These are phyloP conservation scores for Aspergillus sp. DNA, from an alignment of 2,329 filamentous ascomycete genomes.

Conservation along the genomic window DNA sequence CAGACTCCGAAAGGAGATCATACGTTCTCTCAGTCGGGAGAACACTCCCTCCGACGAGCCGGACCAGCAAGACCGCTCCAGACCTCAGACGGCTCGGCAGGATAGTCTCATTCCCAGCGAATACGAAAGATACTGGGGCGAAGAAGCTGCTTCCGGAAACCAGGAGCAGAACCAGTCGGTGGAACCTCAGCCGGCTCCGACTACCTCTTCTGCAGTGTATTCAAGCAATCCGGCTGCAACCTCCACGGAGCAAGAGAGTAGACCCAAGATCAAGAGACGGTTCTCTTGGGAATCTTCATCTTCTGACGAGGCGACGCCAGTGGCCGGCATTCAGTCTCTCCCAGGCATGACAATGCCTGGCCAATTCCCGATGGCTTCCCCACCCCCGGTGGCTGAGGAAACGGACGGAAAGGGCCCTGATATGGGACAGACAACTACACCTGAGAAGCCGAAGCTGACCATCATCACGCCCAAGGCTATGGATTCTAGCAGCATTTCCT, in stretches of 20 bases:
- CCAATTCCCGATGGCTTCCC: slow-evolving; percentile 18
- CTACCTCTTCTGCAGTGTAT: slow-evolving; percentile 16
- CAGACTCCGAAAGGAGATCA: slow-evolving; percentile 47
- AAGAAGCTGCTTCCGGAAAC: slow-evolving; percentile 17
- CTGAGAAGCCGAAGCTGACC: slow-evolving; percentile 31
- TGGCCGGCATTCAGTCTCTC: slow-evolving; percentile 13
- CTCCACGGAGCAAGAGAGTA: slow-evolving; percentile 14
- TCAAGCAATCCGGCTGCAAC: slow-evolving; percentile 4
- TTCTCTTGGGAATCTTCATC: slow-evolving; percentile 46
- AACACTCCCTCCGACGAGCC: slow-evolving; percentile 30
- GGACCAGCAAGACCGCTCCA: slow-evolving; percentile 16
- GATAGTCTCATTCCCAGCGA: slow-evolving; percentile 36
- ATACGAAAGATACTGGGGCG: slow-evolving; percentile 40
- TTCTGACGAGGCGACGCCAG: slow-evolving; percentile 17
- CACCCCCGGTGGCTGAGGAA: slow-evolving; percentile 5
- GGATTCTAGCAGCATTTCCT: slow-evolving; percentile 16
- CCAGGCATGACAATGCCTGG: slow-evolving; percentile 15
- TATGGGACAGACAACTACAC: slow-evolving; percentile 5
- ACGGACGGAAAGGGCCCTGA: neutral
- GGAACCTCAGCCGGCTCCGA: slow-evolving; percentile 9
- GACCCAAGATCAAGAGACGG: slow-evolving; percentile 34
- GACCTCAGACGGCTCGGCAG: slow-evolving; percentile 20
- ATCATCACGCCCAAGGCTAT: slow-evolving; percentile 26
- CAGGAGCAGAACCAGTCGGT: slow-evolving; percentile 15
- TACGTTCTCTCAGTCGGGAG: slow-evolving; percentile 45